phyloP scores from a whole-genome alignment of 2,329 filamentous ascomycete genomes.

The Colletotrichum musae region DNA sequence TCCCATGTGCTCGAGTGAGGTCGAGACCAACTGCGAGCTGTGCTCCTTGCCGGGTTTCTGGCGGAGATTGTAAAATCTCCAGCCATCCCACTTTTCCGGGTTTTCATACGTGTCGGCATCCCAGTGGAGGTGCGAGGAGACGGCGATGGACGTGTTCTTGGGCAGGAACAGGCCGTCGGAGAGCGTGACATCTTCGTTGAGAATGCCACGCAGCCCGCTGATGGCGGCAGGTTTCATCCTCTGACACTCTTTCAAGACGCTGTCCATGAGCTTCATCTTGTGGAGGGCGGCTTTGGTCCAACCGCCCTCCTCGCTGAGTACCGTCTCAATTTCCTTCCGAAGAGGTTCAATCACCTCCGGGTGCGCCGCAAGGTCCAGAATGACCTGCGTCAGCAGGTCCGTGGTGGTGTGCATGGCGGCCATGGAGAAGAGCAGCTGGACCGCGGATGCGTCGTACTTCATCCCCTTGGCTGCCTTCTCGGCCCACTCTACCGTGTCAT shows the following conservation, averaged over 20 bases:
- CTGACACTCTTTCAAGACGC: conserved; percentile 57
- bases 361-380: conserved; percentile 56
- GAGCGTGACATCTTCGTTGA: conserved; percentile 8
- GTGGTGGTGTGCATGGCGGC: conserved; percentile 61
- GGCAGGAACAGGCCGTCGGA: conserved; percentile 15
- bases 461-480: conserved; percentile 59
- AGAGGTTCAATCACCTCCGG: conserved; percentile 57
- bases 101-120: conserved; percentile 5
- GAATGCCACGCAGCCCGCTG: conserved; percentile 1
- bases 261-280: conserved; percentile 58
- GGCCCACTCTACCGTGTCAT: conserved; percentile 61
- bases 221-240: conserved; percentile 42
- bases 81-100: conserved; percentile 9
- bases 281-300: conserved; percentile 54
- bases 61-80: conserved; percentile 27
- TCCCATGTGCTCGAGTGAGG: conserved; percentile 51
- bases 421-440: conserved; percentile 85
- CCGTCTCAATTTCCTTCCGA: conserved; percentile 56
- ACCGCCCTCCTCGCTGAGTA: conserved; percentile 50
- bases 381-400: conserved; percentile 51
- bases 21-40: conserved; percentile 56
- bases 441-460: conserved; percentile 76
- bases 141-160: conserved; percentile 8
- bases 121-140: conserved; percentile 26
- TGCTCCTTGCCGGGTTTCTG: conserved; percentile 30